These are phyloP conservation scores for Backusella liffmaniae DNA, from an alignment of 192 early-diverging fungal genomes.

Conservation along the genomic window DNA sequence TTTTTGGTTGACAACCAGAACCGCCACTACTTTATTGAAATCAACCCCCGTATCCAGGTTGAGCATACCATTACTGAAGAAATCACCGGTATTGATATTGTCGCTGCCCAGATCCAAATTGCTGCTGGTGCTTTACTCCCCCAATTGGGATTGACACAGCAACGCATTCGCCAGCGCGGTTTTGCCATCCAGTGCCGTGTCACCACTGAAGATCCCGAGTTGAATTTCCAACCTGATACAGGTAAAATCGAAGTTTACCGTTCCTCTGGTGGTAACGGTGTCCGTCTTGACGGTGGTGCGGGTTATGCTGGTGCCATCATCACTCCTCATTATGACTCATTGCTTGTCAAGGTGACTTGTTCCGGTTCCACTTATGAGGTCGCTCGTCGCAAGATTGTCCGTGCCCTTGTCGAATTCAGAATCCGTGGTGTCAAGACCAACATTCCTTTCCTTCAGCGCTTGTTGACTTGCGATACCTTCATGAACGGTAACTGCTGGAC, in stretches of 20 bases:
- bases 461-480: slow-evolving; percentile 83
- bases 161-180: slow-evolving; percentile 75
- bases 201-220: slow-evolving; percentile 93
- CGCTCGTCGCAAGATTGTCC: slow-evolving; percentile 85
- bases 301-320: slow-evolving; percentile 91
- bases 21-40: slow-evolving; percentile 96
- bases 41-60: slow-evolving; percentile 97
- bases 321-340: slow-evolving; percentile 94
- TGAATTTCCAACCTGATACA: slow-evolving; percentile 93
- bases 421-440: slow-evolving; percentile 97
- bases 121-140: slow-evolving; percentile 82
- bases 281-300: slow-evolving; percentile 86
- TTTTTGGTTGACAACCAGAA: slow-evolving; percentile 89
- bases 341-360: slow-evolving; percentile 90
- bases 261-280: slow-evolving; percentile 84
- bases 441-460: slow-evolving; percentile 87
- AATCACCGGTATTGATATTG: slow-evolving; percentile 93
- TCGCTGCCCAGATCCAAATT: slow-evolving; percentile 92
- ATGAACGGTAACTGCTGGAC: slow-evolving; percentile 89
- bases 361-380: slow-evolving; percentile 87
- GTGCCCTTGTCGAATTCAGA: slow-evolving; percentile 90
- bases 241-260: slow-evolving; percentile 95
- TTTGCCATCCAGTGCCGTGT: slow-evolving; percentile 96
- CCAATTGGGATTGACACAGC: slow-evolving; percentile 78
- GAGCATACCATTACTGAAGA: slow-evolving; percentile 99